These are phyloP conservation scores for Neoboletus subvelutipes DNA, from an alignment of 768 basidiomycete species.

Conservation along the genomic window DNA sequence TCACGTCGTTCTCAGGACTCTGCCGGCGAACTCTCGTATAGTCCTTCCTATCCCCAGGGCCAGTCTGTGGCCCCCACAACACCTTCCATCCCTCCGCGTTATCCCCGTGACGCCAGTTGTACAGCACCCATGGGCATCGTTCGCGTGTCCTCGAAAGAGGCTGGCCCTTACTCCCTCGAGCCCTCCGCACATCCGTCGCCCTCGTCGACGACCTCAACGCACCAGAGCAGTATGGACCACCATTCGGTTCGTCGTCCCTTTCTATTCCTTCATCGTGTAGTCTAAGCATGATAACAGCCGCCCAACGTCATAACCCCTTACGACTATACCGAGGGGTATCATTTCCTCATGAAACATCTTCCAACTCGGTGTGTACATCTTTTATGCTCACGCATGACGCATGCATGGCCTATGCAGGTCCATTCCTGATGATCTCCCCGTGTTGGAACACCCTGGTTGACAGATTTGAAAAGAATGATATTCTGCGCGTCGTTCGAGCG, in stretches of 20 bases:
- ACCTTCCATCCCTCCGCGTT: conserved; percentile 40
- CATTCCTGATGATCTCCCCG: conserved; percentile 36
- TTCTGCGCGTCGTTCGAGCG: conserved; percentile 89
- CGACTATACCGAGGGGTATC: conserved; percentile 96
- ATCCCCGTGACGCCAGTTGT: conserved; percentile 47
- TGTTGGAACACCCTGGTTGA: conserved; percentile 26
- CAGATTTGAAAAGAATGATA: conserved; percentile 96
- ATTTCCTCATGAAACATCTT: conserved; percentile 93
- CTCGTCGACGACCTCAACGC: conserved; percentile 43
- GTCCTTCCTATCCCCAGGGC: conserved; percentile 24
- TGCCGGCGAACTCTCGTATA: conserved; percentile 41
- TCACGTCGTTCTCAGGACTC: conserved; percentile 33
- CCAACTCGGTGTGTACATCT: conserved; percentile 67
- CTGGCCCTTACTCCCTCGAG: conserved; percentile 27
- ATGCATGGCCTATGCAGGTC: conserved; percentile 43
- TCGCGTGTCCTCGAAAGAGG: conserved; percentile 27
- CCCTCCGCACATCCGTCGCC: conserved; percentile 39
- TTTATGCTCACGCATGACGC: conserved; percentile 31
- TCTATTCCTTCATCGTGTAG: conserved; percentile 31
- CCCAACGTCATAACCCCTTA: conserved; percentile 71
- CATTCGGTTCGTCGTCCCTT: conserved; percentile 25
- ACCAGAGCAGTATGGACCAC: conserved; percentile 37
- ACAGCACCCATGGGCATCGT: conserved; percentile 39
- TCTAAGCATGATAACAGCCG: conserved; percentile 60
- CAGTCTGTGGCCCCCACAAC: conserved; percentile 28